Evolutionary conservation across 176 grass and related monocot genomes (phyloP), one percentile per base, ranked within the genome.

Genomic region (Stipa capillata): DNA sequence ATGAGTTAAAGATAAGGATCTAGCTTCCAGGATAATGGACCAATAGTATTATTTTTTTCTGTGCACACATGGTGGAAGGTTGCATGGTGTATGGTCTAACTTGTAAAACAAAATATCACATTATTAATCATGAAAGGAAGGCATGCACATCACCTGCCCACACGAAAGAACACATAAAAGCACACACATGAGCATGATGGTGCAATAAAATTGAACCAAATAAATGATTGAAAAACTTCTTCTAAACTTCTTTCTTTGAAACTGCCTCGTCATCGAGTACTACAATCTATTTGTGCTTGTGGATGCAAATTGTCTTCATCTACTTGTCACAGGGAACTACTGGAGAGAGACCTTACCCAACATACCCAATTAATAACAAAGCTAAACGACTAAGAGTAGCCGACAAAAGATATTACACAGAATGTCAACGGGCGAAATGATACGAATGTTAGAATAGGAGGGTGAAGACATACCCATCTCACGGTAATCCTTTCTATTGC

Each of bases 401-500:
- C 15, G 7, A 74, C 3, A 37, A 71, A 71, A 70, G 75, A 31
- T 11, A 31, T 50, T 36, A 6, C 23, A 40, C 52, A 72, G n/a
- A 54, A 76, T 24, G 50, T 24, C 11, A 55, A 72, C 33, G 36
- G 3, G 5, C 75, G 9, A 42, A 79, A 9, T 56, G 34, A 18
- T 66, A 72, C 60, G 14, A 67, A n/a, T 14, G n/a, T 25, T 57
- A 41, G 29, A 83, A 12, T 70, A 55, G 42, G 48, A 37, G 40
- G 70, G 44, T 34, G 23, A 81, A 75, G 45, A 76, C 83, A 74
- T 94, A 99, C 96, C 96, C 96, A 99, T 93, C 86, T 88, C 40
- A 99, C 84, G 12, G 96, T 95, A 59, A 99, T 95, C 77, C 74
- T 93, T 83, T 99, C 96, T 82, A 81, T 74, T 60, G 67, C 31